Evolutionary conservation across 2,329 filamentous ascomycete genomes (phyloP).

Genomic region (Bipolaris bicolor): DNA sequence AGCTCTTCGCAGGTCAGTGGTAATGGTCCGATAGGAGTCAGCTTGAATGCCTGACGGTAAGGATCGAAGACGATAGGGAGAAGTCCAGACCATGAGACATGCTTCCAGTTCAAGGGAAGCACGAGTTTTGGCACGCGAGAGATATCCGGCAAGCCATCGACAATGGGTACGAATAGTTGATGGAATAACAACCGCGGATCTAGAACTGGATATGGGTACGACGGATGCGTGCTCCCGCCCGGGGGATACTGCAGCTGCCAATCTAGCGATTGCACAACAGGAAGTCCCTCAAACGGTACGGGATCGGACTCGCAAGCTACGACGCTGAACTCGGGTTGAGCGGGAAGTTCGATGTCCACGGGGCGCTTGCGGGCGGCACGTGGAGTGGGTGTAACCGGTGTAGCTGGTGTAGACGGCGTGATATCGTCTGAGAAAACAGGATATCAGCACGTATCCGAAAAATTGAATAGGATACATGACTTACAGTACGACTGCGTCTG

Average conservation of each 20-base stretch:
- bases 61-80: slow-evolving; percentile 28
- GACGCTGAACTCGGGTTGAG: not conserved
- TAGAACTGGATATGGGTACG: slow-evolving; percentile 22
- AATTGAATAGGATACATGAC: accelerated
- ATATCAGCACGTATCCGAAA: not conserved
- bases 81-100: slow-evolving; percentile 22
- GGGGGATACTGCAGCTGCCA: slow-evolving; percentile 29
- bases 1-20: slow-evolving; percentile 29
- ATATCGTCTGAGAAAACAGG: not conserved
- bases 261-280: slow-evolving; percentile 2
- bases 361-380: not conserved
- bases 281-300: slow-evolving; percentile 6
- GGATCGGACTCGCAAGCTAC: slow-evolving; percentile 9
- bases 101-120: slow-evolving; percentile 23
- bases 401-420: not conserved
- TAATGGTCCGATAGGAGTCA: slow-evolving; percentile 26
- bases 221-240: slow-evolving; percentile 25
- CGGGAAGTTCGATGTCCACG: not conserved
- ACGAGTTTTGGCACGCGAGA: slow-evolving; percentile 3
- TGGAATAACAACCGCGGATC: slow-evolving; percentile 26
- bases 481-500: not conserved
- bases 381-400: not conserved
- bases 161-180: slow-evolving; percentile 14
- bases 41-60: slow-evolving; percentile 26
- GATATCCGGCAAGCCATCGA: slow-evolving; percentile 22